These are phyloP conservation scores for Lachnum nothofagi DNA, from an alignment of 2,329 filamentous ascomycete genomes.

Conservation along the genomic window DNA sequence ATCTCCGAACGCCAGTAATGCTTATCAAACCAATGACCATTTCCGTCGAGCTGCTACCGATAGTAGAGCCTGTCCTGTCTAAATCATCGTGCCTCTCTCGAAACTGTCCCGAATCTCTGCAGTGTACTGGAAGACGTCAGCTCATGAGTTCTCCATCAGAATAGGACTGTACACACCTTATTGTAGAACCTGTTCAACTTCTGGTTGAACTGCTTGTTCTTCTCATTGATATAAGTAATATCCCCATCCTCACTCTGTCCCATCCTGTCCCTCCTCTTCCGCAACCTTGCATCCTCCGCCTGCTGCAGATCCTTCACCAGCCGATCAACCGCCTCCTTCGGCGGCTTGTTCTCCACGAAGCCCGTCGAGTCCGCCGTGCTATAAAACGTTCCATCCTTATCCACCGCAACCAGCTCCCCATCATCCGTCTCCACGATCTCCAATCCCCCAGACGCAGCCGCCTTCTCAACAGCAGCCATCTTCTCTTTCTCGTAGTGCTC, in stretches of 20 bases:
- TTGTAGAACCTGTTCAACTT: slow-evolving; percentile 95
- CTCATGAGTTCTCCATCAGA: neutral
- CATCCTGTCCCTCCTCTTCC: slow-evolving; percentile 78
- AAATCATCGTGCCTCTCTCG: slow-evolving; percentile 95
- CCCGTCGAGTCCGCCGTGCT: slow-evolving; percentile 77
- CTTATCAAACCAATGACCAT: no score
- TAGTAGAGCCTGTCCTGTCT: no score
- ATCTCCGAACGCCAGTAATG: no score
- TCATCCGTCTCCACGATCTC: slow-evolving; percentile 95
- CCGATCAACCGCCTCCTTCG: slow-evolving; percentile 79
- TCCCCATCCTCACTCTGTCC: slow-evolving; percentile 78
- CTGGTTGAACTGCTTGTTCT: slow-evolving; percentile 99
- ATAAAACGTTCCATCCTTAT: slow-evolving; percentile 86
- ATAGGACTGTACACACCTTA: slow-evolving; percentile 49
- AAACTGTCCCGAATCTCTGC: slow-evolving; percentile 95
- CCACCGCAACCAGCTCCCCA: slow-evolving; percentile 88
- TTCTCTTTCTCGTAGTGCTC: slow-evolving; percentile 86
- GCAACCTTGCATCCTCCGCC: slow-evolving; percentile 79
- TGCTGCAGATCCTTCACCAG: slow-evolving; percentile 81
- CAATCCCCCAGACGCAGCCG: slow-evolving; percentile 76
- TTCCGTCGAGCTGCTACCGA: no score
- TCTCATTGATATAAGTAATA: slow-evolving; percentile 98
- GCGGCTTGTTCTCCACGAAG: slow-evolving; percentile 80
- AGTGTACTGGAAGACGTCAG: slow-evolving; percentile 60
- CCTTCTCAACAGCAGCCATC: slow-evolving; percentile 75